Base-by-base conservation (phyloP, 805 yeast species). In the Saturnispora kantuleensis region DNA sequence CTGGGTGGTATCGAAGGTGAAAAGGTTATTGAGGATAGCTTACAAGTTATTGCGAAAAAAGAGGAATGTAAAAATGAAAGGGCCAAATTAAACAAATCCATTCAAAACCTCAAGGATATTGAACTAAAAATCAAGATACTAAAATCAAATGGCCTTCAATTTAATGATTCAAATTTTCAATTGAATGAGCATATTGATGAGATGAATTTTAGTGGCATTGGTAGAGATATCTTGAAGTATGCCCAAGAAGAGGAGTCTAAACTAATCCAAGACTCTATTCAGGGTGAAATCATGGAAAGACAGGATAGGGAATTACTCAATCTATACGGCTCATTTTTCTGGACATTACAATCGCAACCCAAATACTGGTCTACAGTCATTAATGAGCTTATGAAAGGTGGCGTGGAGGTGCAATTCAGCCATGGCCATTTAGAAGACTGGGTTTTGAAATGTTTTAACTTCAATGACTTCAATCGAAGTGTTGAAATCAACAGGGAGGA, bases 271-370 rank as follows among this genome's bases (percentile, higher is more conserved):
- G 17, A 12, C 16, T 30, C 39, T 5, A 39, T 44, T 7, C 40
- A 21, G 5, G 35, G 37, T 5, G 29, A 35, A 5, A 39, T 41
- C 5, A 49, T 62, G 62, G 52, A 66, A 49, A 68, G 68, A 45
- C 60, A 71, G 3, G 60, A 74, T 10, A 66, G 71, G 47, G 69
- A 69, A 18, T 69, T 85, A 47, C 67, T 79, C 41, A 88, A 81
- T 48, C 61, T 77, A 1, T 84, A 83, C 60, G 96, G 82, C 53
- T 82, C 84, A 17, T 57, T 90, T 42, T 80, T 93, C 52, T 93
- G 82, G 56, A 64, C 90, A 21, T 61, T 93, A 37, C 97, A 93
- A 59, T 84, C 95, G 0, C 86, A 85, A 54, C 84, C 95, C 0
- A 59, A 62, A 1, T 90, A 90, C 55, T 70, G 89, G 56, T 69